Evolutionary conservation across 1,139 yeast species (phyloP).

Genomic region (Martiniozyma asiatica): DNA sequence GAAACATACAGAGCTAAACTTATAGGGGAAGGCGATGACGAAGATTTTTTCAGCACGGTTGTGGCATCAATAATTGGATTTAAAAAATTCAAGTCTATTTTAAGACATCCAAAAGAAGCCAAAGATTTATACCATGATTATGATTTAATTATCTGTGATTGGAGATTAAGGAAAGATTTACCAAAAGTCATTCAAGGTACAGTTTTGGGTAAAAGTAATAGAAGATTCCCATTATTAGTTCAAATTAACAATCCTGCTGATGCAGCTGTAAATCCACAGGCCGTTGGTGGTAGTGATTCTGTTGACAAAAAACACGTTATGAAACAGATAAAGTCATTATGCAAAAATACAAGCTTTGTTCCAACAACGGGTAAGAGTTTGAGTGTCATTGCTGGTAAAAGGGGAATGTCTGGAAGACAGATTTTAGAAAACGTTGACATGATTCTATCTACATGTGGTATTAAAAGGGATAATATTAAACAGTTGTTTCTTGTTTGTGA

Average conservation of each 20-base stretch:
- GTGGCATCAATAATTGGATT: constrained; percentile 45
- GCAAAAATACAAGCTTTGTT: constrained; percentile 45
- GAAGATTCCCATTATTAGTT: constrained; percentile 50
- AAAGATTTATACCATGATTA: constrained; percentile 42
- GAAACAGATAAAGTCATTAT: constrained; percentile 49
- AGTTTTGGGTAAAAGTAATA: constrained; percentile 44
- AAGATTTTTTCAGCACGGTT: constrained; percentile 47
- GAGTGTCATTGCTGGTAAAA: constrained; percentile 40
- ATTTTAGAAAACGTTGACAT: constrained; percentile 44
- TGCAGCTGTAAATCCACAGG: constrained; percentile 25
- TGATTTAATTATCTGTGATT: constrained; percentile 57
- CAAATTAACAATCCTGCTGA: constrained; percentile 45
- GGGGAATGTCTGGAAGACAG: constrained; percentile 31
- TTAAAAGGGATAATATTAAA: constrained; percentile 1
- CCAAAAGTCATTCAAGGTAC: constrained; percentile 45
- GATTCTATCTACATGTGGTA: constrained; percentile 20
- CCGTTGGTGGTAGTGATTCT: constrained; percentile 36
- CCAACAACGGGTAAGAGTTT: constrained; percentile 47
- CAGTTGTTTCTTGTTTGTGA: constrained; percentile 4
- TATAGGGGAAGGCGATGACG: constrained; percentile 35
- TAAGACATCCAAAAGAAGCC: constrained; percentile 32
- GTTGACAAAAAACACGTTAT: constrained; percentile 51
- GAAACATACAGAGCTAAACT: constrained; percentile 38
- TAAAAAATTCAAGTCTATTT: constrained; percentile 39
- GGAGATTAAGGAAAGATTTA: constrained; percentile 46